Base-by-base conservation (phyloP, 352 stramenopile genomes). In the Pythium volutum region DNA sequence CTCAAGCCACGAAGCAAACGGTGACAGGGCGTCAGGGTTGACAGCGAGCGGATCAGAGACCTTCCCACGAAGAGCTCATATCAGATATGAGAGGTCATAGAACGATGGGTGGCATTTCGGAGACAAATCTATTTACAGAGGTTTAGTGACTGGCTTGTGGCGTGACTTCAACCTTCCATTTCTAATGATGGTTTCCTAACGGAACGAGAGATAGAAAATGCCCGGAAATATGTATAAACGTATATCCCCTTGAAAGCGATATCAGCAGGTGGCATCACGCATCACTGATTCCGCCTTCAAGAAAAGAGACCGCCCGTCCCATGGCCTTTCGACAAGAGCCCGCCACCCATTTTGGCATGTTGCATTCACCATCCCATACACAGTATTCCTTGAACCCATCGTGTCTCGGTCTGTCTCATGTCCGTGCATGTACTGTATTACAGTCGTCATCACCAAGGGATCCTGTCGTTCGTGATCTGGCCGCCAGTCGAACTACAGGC, bases 111-210 rank as follows among this genome's bases (percentile, higher is more conserved):
- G 29, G 14, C 26, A 51, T 27, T 51, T 27, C 8, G 27, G 18
- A 43, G 10, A 48, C 9, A 36, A 33, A 48, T 48, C 0, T 0
- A 10, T 26, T 33, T 58, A 58, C 18, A 18, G 22, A 23, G 34
- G 18, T 34, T 29, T 34, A 8, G 1, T 34, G 51, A 16, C 16
- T 33, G 45, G 25, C 36, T 9, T 42, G 47, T 42, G 18, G 16
- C 47, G 20, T 22, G 29, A 57, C 50, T 57, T 57, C 50, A 57
- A 57, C 50, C 50, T 47, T 57, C 34, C 22, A 57, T 57, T 57
- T 57, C 16, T 47, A 36, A 57, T 57, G 47, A 54, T 54, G 47
- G 47, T 27, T 18, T 16, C 27, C 27, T 18, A 11, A 42, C 27
- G 47, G 23, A 42, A 42, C 16, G 15, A 20, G 6, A 3, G 2